Evolutionary conservation across 441 rosid genomes (phyloP).

Genomic region (Pelargonium australe): DNA sequence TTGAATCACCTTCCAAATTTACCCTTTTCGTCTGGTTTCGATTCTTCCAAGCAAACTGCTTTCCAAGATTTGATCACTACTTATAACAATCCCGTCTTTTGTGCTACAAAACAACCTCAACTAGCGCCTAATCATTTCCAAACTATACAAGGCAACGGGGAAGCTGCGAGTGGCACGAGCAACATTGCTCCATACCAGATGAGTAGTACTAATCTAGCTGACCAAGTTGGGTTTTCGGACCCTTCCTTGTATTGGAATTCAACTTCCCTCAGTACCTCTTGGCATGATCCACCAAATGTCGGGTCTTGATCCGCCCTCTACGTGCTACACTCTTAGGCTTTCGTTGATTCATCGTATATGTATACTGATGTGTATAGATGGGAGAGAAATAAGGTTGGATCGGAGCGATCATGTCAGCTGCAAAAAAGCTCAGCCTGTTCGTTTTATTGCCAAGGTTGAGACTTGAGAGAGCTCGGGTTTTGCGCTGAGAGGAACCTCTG

Average conservation of each 20-base stretch:
- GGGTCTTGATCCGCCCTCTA: not conserved
- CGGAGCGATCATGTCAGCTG: constrained; percentile 8
- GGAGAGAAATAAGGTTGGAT: not conserved
- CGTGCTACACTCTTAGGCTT: too few species aligned
- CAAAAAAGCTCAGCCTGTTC: not conserved
- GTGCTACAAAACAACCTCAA: not conserved
- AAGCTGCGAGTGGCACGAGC: not conserved
- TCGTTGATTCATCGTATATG: too few species aligned
- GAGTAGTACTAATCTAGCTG: too few species aligned
- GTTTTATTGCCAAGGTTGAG: not conserved
- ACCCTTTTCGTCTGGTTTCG: constrained; percentile 4
- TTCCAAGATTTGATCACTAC: not conserved
- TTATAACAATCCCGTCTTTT: not conserved
- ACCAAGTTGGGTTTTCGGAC: constrained; percentile 1
- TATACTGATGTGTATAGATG: not conserved
- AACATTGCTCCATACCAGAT: too few species aligned
- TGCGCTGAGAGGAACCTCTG: constrained; percentile 8
- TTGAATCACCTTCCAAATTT: not conserved
- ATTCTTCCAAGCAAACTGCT: not conserved
- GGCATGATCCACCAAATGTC: not conserved
- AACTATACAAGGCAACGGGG: not conserved
- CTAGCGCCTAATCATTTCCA: constrained; percentile 1
- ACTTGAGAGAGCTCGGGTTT: not conserved
- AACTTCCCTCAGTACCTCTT: not conserved
- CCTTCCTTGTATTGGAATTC: constrained; percentile 1